Evolutionary conservation across 257 asterid genomes (phyloP).

Genomic region (Primulina huaijiensis): DNA sequence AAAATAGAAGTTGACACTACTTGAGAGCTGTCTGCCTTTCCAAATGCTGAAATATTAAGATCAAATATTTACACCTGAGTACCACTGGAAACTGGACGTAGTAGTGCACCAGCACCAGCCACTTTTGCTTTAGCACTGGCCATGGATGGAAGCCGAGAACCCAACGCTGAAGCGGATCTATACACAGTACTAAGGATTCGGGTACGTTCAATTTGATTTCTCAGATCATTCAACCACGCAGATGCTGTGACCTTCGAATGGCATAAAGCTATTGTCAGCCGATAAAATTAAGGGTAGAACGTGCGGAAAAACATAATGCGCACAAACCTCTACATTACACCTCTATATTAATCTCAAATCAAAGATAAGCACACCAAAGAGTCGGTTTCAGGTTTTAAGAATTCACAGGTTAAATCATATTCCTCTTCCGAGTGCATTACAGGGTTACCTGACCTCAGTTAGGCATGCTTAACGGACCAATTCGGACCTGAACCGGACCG

Average conservation of each 20-base stretch:
- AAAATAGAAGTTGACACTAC: background rate
- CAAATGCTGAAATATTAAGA: slow-evolving; percentile 4
- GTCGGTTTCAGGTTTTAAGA: background rate
- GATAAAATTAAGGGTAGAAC: background rate
- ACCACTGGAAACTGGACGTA: slow-evolving; percentile 86
- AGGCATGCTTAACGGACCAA: too few relatives aligned
- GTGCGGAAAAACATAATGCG: background rate
- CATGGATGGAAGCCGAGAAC: slow-evolving; percentile 97
- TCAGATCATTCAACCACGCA: slow-evolving; percentile 93
- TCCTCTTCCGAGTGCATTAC: background rate
- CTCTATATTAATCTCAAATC: background rate
- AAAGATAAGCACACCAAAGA: background rate
- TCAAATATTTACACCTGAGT: slow-evolving; percentile 61
- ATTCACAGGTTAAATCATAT: background rate
- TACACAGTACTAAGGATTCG: slow-evolving; percentile 90
- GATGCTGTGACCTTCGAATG: slow-evolving; percentile 84
- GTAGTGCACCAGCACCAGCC: slow-evolving; percentile 96
- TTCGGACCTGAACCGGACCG: too few relatives aligned
- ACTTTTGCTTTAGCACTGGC: slow-evolving; percentile 93
- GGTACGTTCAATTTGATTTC: slow-evolving; percentile 88
- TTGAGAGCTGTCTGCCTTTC: background rate
- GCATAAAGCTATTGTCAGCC: slow-evolving; percentile 16
- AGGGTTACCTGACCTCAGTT: background rate
- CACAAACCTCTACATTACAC: too few relatives aligned
- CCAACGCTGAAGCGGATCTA: slow-evolving; percentile 96